These are phyloP conservation scores for Grosmannia clavigera DNA, from an alignment of 2,329 filamentous ascomycete species.

Conservation along the genomic window DNA sequence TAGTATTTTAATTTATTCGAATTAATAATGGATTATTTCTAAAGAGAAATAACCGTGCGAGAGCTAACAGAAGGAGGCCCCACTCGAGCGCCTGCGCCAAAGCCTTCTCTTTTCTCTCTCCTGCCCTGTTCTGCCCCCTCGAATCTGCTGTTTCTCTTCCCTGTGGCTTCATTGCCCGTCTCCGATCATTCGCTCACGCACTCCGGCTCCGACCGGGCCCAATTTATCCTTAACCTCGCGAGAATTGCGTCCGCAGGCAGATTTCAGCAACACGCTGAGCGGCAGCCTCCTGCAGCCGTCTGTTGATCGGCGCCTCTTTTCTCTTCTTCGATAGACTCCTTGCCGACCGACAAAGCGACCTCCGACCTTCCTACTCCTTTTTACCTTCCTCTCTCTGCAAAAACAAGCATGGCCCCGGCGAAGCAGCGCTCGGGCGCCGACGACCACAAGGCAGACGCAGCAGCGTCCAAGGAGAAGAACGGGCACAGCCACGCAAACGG, in stretches of 20 bases:
- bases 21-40: neutral
- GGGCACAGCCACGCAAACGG: slow-evolving; percentile 14
- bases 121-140: neutral
- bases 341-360: too few relatives aligned
- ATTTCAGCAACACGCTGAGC: neutral
- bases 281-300: neutral
- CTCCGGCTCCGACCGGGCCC: too few relatives aligned
- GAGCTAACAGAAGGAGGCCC: neutral
- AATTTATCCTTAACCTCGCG: neutral
- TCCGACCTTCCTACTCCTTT: neutral
- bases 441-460: slow-evolving; percentile 2
- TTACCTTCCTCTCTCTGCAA: neutral
- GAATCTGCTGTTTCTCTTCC: neutral
- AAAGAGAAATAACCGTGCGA: neutral
- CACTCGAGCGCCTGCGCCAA: neutral
- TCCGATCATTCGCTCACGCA: too few relatives aligned
- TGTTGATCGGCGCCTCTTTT: neutral
- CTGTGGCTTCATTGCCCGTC: neutral
- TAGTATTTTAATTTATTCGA: too few relatives aligned
- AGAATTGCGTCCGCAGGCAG: too few relatives aligned
- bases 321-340: neutral
- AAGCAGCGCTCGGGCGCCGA: slow-evolving; percentile 8
- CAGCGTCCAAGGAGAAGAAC: slow-evolving; percentile 31
- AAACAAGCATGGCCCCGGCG: slow-evolving; percentile 6
- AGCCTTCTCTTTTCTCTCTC: neutral